Percentiles rank a stretch among this genome's conserved stretches.
These are phyloP conservation scores for Thalia dealbata DNA, from an alignment of 176 grass and related monocot species.

Conservation along the genomic window DNA sequence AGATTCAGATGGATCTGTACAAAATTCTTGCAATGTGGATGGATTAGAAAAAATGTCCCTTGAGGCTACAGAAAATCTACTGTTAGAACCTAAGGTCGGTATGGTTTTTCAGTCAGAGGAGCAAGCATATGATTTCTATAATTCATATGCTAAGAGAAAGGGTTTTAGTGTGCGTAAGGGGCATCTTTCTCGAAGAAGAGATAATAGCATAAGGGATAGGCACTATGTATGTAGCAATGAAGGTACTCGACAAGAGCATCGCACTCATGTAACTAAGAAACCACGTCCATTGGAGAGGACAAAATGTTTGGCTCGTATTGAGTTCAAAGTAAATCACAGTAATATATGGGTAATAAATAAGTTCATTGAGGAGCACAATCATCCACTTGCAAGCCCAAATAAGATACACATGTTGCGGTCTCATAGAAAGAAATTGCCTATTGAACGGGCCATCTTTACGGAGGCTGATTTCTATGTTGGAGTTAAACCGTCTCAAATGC, in stretches of 20 bases:
- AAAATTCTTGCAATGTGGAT: not conserved
- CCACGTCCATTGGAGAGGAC: constrained; percentile 35
- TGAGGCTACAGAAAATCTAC: not conserved
- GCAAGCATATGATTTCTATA: constrained; percentile 39
- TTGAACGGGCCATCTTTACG: constrained; percentile 22
- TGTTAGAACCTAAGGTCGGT: constrained; percentile 23
- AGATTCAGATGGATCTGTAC: not conserved
- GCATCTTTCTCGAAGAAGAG: constrained; percentile 45
- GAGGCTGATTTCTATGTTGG: constrained; percentile 30
- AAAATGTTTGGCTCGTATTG: constrained; percentile 32
- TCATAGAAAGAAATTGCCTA: constrained; percentile 29
- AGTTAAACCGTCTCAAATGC: constrained; percentile 14
- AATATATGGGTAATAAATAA: constrained; percentile 33
- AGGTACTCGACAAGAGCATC: constrained; percentile 28
- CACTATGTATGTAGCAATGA: constrained; percentile 44
- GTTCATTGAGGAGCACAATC: constrained; percentile 35
- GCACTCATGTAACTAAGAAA: constrained; percentile 32
- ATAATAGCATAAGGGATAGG: constrained; percentile 26
- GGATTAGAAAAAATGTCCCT: not conserved
- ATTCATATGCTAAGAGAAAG: constrained; percentile 31
- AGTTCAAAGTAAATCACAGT: constrained; percentile 31
- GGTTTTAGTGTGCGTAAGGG: constrained; percentile 42
- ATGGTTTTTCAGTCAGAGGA: constrained; percentile 35
- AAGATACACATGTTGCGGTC: constrained; percentile 34
- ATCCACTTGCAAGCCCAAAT: constrained; percentile 29